Conservation (phyloP, 495 filamentous ascomycete genomes). For the Neurospora sp. region DNA sequence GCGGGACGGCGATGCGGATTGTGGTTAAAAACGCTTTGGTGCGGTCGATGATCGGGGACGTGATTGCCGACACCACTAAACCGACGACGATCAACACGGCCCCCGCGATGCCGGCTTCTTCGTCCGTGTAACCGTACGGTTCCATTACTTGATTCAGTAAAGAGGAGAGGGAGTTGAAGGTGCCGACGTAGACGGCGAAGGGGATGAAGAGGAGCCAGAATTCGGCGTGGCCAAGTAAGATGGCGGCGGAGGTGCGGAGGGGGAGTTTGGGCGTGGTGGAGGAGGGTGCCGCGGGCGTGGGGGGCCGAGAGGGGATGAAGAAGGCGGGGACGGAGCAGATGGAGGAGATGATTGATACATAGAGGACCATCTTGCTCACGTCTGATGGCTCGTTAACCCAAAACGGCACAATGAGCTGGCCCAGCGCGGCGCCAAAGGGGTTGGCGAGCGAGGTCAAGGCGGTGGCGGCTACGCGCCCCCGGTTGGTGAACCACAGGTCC, state of each 20-base stretch:
- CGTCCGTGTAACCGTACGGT: slow-evolving; percentile 71
- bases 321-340: slow-evolving; percentile 66
- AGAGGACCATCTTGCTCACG: slow-evolving; percentile 75
- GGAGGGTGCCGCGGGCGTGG: slow-evolving; percentile 53
- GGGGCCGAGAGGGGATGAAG: slow-evolving; percentile 77
- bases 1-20: slow-evolving; percentile 65
- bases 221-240: slow-evolving; percentile 42
- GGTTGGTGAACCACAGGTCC: slow-evolving; percentile 86
- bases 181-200: slow-evolving; percentile 76
- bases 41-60: slow-evolving; percentile 72
- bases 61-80: slow-evolving; percentile 62
- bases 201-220: slow-evolving; percentile 71
- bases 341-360: slow-evolving; percentile 74
- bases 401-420: slow-evolving; percentile 73
- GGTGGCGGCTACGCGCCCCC: slow-evolving; percentile 77
- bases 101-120: slow-evolving; percentile 80
- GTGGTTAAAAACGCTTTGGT: slow-evolving; percentile 68
- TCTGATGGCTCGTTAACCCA: slow-evolving; percentile 52
- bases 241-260: slow-evolving; percentile 40
- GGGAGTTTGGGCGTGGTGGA: slow-evolving; percentile 36
- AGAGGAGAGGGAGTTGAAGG: slow-evolving; percentile 87
- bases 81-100: slow-evolving; percentile 86
- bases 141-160: slow-evolving; percentile 82
- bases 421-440: slow-evolving; percentile 78
- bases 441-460: slow-evolving; percentile 78